These are phyloP conservation scores for Salvia hispanica DNA, from an alignment of 257 asterid species.

Conservation along the genomic window DNA sequence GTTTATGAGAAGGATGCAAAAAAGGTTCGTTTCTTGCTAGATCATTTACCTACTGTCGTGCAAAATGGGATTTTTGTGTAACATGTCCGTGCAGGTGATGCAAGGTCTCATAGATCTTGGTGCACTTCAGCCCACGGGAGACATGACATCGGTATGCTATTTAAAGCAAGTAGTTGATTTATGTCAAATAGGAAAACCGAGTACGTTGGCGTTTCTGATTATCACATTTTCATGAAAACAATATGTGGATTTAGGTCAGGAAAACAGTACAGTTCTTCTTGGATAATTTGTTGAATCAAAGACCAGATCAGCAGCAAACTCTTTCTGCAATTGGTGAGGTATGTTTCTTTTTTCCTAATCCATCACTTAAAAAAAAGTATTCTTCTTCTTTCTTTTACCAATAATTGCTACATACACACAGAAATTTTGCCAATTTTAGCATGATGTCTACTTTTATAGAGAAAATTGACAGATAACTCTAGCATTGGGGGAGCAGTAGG, in stretches of 20 bases:
- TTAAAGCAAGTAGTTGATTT: conserved; percentile 18
- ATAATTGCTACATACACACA: neutral
- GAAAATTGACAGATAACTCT: too few species aligned
- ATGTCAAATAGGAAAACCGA: neutral
- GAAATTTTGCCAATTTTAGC: neutral
- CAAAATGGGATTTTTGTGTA: neutral
- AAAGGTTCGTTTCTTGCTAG: conserved; percentile 53
- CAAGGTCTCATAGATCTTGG: conserved; percentile 84
- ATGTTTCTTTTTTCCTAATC: neutral
- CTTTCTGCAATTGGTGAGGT: conserved; percentile 99
- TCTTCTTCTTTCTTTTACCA: neutral
- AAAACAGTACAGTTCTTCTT: conserved; percentile 91
- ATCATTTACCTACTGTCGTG: neutral
- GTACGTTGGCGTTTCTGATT: neutral
- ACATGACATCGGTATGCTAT: conserved; percentile 71
- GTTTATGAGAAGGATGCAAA: conserved; percentile 96
- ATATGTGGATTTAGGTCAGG: conserved; percentile 60
- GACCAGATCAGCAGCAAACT: conserved; percentile 91
- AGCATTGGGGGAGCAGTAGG: too few species aligned
- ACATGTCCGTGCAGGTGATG: conserved; percentile 61
- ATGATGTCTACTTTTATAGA: too few species aligned
- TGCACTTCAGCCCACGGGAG: conserved; percentile 99
- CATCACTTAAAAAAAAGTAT: neutral
- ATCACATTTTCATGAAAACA: neutral
- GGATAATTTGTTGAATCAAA: conserved; percentile 84